Conservation (phyloP, 176 grass and related monocot genomes). For the Zizania latifolia region DNA sequence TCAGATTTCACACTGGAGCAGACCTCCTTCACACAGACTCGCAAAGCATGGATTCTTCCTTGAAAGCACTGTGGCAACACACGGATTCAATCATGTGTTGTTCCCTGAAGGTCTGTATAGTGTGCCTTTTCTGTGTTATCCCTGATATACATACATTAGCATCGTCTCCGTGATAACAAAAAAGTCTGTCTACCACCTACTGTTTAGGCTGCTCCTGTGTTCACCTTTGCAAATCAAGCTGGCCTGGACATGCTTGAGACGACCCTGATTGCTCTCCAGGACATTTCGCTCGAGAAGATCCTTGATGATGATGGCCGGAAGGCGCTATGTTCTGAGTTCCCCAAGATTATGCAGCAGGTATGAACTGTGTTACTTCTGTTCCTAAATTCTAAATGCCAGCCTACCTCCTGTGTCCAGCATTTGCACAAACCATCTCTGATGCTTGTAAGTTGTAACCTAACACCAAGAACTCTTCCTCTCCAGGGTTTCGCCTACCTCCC, state of each 20-base stretch:
- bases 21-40: constrained; percentile 62
- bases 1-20: constrained; percentile 73
- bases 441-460: neutral
- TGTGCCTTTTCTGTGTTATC: neutral
- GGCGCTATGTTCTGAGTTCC: constrained; percentile 74
- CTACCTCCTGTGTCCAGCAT: too few species aligned
- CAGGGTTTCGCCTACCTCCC: constrained; percentile 84
- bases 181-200: neutral
- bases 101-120: constrained; percentile 67
- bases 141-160: neutral
- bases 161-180: neutral
- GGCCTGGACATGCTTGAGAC: constrained; percentile 98
- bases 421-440: neutral
- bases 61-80: constrained; percentile 91
- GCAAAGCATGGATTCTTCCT: constrained; percentile 41
- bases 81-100: constrained; percentile 88
- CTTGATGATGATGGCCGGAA: constrained; percentile 77
- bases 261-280: constrained; percentile 79
- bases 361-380: neutral
- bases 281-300: constrained; percentile 82
- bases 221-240: constrained; percentile 85
- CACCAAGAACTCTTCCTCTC: neutral
- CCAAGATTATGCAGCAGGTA: constrained; percentile 95
- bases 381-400: too few species aligned
- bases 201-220: constrained; percentile 83